These are phyloP conservation scores for Rugosomyces carneus DNA, from an alignment of 1,284 basidiomycete genomes.

Conservation along the genomic window DNA sequence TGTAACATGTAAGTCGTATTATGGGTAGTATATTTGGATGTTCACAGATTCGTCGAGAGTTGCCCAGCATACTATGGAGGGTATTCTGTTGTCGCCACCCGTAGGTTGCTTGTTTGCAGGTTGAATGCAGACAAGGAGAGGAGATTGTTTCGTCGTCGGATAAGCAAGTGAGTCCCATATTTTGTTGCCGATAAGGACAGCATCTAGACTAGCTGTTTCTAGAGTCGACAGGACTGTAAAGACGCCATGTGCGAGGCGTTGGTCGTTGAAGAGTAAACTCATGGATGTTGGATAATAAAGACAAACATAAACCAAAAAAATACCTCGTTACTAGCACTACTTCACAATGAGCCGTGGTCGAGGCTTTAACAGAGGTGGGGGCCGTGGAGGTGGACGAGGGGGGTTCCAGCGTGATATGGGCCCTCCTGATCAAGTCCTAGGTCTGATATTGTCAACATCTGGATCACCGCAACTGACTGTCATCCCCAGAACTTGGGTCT, in stretches of 20 bases:
- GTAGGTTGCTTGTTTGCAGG: conserved; percentile 8
- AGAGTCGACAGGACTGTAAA: conserved; percentile 12
- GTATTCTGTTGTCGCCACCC: conserved; percentile 4
- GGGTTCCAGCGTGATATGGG: conserved; percentile 73
- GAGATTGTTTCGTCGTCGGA: conserved; percentile 10
- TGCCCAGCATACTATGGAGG: conserved; percentile 29
- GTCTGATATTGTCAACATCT: conserved; percentile 35
- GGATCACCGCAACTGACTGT: conserved; percentile 5
- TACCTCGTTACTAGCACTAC: not conserved
- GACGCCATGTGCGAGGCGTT: conserved; percentile 9
- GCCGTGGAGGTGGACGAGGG: conserved; percentile 54
- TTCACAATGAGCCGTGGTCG: conserved; percentile 13
- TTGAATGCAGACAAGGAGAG: conserved; percentile 20
- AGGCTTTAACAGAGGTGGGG: conserved; percentile 21
- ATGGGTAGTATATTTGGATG: not conserved
- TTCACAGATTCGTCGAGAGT: conserved; percentile 21
- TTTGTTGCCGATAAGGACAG: conserved; percentile 23
- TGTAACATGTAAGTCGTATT: conserved; percentile 1
- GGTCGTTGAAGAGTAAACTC: conserved; percentile 24
- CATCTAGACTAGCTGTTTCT: conserved; percentile 11
- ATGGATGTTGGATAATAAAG: conserved; percentile 16
- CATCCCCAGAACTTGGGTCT: conserved; percentile 64
- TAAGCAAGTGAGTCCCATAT: conserved; percentile 26
- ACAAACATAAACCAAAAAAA: conserved; percentile 11
- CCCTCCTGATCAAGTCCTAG: conserved; percentile 81